Evolutionary conservation across 2,329 filamentous ascomycete genomes (phyloP), one percentile per base, ranked within the genome.

Genomic region (Seiridium unicorne): DNA sequence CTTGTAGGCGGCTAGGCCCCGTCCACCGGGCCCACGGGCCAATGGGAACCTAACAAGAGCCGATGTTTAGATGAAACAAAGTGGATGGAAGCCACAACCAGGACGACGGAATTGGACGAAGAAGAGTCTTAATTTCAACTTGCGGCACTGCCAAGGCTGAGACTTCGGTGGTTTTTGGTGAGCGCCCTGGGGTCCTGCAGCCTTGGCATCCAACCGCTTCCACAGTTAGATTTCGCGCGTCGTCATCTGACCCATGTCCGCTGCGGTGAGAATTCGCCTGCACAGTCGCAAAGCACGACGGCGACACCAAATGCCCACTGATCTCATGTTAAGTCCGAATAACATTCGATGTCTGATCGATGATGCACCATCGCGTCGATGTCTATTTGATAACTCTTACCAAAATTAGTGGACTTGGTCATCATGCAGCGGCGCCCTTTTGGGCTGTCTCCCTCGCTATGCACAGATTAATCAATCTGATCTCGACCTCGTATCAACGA

Each of bases 61-160:
- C 51, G 51, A 44, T 26, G 8, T 55, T 44, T 44, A 55, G 51
- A 55, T 55, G 51, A 55, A 55, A 55, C 51, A 10, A 31, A 7
- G 35, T 44, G 36, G 36, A 6, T 18, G 35, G 36, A 18, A 38
- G 36, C 51, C 34, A 9, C 40, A 31, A 55, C 36, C 4, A 31
- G 6, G n/a, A 31, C 18, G 11, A n/a, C 26, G n/a, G 46, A 48
- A 31, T 31, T 48, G 11, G 36, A 31, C 36, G 13, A 18, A 11
- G 35, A 42, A 38, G 11, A 35, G 13, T 38, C 31, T 35, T 55
- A 10, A 44, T 26, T 42, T 55, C 49, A 38, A 44, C 26, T 36
- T 44, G 51, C 13, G 26, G 38, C 51, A 18, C n/a, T 55, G 51
- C 51, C 51, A 55, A 55, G 51, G 13, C 38, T 26, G 36, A 55